These are phyloP conservation scores for Chytriomyces confervae DNA, from an alignment of 192 early-diverging fungal genomes.

Conservation along the genomic window DNA sequence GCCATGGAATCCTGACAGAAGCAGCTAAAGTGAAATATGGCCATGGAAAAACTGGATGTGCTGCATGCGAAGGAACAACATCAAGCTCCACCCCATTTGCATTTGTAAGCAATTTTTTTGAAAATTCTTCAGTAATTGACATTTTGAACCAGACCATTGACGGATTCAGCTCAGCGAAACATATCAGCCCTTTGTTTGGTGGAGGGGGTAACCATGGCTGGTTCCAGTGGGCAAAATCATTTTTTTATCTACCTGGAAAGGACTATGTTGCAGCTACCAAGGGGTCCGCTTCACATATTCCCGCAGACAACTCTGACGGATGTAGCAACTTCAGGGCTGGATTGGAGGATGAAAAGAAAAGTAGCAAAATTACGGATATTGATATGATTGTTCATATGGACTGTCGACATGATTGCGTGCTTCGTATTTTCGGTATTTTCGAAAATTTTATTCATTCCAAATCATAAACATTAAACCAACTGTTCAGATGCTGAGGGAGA, in stretches of 20 bases:
- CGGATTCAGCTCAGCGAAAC: constrained; percentile 8
- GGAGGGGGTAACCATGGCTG: constrained; percentile 9
- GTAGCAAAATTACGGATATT: neutral
- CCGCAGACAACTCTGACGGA: neutral
- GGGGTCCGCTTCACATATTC: neutral
- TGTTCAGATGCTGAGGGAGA: no score
- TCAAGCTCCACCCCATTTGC: neutral
- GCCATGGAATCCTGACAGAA: constrained; percentile 4
- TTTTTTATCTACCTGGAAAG: neutral
- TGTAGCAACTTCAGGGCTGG: constrained; percentile 1
- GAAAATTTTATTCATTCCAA: no score
- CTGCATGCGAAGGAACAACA: neutral
- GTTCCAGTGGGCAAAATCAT: neutral
- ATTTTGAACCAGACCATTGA: neutral
- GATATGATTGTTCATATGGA: constrained; percentile 11
- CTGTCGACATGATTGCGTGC: neutral
- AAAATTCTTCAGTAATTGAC: neutral
- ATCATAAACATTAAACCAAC: no score
- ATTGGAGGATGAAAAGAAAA: neutral
- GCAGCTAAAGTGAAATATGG: neutral
- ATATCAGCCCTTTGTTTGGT: neutral
- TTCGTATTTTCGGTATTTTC: neutral
- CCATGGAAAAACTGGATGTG: neutral
- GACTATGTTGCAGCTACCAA: neutral
- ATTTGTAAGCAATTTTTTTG: neutral